Base-by-base conservation (phyloP, 352 stramenopile genomes). In the Phytophthora melonis region DNA sequence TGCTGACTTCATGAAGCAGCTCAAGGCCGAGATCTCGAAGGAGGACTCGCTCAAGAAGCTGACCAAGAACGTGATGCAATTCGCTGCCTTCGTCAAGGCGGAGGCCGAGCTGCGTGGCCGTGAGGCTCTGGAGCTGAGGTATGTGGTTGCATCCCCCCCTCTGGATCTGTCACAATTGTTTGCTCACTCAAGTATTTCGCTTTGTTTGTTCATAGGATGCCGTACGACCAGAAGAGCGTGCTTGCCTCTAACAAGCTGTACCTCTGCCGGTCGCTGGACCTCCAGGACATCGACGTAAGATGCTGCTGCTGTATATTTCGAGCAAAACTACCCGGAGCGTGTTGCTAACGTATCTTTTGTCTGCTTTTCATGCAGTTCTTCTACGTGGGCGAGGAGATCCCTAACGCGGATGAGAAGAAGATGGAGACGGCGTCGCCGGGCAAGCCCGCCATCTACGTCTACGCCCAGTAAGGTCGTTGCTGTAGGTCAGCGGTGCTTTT, bases 11-110 rank as follows among this genome's bases (percentile, higher is more conserved):
- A 96, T 97, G 86, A 95, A 95, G 78, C 77, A 91, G 14, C 75
- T 97, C 16, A 97, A 97, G 88, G 79, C 80, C 21, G 66, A 87
- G 61, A 79, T 97, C 47, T 70, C 72, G 8, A 83, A 87, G 55
- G 79, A 95, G 70, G 87, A 94, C 59, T 88, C 92, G 36, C 66
- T 97, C 55, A 97, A 96, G 85, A 94, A 91, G 77, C 74, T 96
- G 14, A 97, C 88, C 14, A 99, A 99, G 88, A 94, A 97, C 68
- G 88, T 97, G 30, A 99, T 99, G 97, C 97, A 99, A 77, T 99
- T 99, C 70, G 97, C 92, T 66, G 93, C 94, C 25, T 99, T 99
- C 54, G 90, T 98, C 70, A 98, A 98, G 83, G 88, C 87, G 25
- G 96, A 99, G 75, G 93, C 91, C 25, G 81, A 93, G 58, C 86